Evolutionary conservation across 257 asterid genomes (phyloP).

Genomic region (Buddleja alternifolia): DNA sequence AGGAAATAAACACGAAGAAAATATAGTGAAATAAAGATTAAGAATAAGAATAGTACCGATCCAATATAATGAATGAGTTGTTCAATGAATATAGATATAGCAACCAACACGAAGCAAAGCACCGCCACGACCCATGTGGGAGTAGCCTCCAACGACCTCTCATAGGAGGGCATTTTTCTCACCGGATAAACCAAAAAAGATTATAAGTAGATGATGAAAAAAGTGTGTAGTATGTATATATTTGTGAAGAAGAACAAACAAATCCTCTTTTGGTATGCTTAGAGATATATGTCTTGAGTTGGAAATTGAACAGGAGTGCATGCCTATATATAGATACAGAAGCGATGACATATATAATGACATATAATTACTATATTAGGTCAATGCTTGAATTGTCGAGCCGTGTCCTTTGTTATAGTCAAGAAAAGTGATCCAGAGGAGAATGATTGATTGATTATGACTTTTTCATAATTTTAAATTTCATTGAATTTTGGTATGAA

Average conservation of each 20-base stretch:
- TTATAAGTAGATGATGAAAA: neutral
- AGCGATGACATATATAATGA: neutral
- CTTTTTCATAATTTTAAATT: conserved; percentile 2
- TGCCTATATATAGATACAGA: conserved; percentile 1
- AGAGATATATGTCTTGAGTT: neutral
- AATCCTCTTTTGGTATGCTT: neutral
- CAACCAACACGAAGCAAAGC: conserved; percentile 68
- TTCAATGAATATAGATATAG: conserved; percentile 58
- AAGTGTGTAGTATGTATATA: neutral
- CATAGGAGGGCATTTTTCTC: conserved; percentile 51
- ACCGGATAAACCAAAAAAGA: neutral
- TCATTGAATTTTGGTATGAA: neutral
- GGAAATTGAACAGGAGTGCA: neutral
- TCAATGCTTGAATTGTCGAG: conserved; percentile 9
- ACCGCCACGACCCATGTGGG: conserved; percentile 92
- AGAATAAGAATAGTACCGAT: conserved; percentile 43
- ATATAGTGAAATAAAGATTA: neutral
- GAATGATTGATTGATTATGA: conserved; percentile 22
- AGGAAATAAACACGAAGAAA: conserved; percentile 28
- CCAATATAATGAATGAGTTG: conserved; percentile 54
- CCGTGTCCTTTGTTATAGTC: neutral
- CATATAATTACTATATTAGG: too few species aligned
- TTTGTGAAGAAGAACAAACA: too few species aligned
- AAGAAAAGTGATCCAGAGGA: neutral
- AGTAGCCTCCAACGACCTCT: conserved; percentile 66